Conservation (phyloP, 73 alveolate genomes). For the Tetrahymena thermophila region DNA sequence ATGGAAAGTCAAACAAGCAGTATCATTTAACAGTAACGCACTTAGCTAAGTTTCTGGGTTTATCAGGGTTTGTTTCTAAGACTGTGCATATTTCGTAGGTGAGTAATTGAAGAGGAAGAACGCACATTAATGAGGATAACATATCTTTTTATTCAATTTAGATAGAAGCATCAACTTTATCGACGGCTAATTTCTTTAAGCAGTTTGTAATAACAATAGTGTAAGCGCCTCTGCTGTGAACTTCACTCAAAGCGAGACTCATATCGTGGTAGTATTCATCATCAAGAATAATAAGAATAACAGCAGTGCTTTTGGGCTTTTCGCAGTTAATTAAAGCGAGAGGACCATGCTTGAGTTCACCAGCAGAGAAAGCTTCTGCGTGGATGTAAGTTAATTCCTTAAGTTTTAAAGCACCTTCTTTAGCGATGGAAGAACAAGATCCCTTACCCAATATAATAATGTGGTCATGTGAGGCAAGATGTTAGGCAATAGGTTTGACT, state of each 20-base stretch:
- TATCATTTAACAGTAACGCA: slow-evolving; percentile 64
- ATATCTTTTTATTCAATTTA: slow-evolving; percentile 54
- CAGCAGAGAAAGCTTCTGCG: slow-evolving; percentile 93
- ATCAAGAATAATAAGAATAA: slow-evolving; percentile 55
- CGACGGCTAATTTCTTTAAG: neutral
- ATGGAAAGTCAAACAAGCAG: neutral
- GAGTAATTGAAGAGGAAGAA: slow-evolving; percentile 77
- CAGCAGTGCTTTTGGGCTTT: slow-evolving; percentile 46
- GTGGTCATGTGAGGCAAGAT: slow-evolving; percentile 41
- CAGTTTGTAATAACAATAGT: slow-evolving; percentile 32
- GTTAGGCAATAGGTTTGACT: slow-evolving; percentile 45
- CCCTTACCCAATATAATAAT: slow-evolving; percentile 83
- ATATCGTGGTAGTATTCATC: slow-evolving; percentile 51
- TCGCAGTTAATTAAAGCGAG: slow-evolving; percentile 59
- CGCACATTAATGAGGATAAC: slow-evolving; percentile 76
- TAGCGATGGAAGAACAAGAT: slow-evolving; percentile 80
- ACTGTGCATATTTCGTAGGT: slow-evolving; percentile 71
- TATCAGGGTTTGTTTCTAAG: slow-evolving; percentile 79
- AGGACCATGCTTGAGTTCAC: slow-evolving; percentile 89
- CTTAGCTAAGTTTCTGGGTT: slow-evolving; percentile 85
- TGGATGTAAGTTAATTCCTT: slow-evolving; percentile 90
- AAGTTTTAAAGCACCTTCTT: slow-evolving; percentile 92
- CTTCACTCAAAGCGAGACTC: slow-evolving; percentile 45
- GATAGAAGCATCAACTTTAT: slow-evolving; percentile 28
- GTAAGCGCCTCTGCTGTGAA: slow-evolving; percentile 46